Evolutionary conservation across 441 rosid genomes (phyloP).

Genomic region (Metrosideros polymorpha): DNA sequence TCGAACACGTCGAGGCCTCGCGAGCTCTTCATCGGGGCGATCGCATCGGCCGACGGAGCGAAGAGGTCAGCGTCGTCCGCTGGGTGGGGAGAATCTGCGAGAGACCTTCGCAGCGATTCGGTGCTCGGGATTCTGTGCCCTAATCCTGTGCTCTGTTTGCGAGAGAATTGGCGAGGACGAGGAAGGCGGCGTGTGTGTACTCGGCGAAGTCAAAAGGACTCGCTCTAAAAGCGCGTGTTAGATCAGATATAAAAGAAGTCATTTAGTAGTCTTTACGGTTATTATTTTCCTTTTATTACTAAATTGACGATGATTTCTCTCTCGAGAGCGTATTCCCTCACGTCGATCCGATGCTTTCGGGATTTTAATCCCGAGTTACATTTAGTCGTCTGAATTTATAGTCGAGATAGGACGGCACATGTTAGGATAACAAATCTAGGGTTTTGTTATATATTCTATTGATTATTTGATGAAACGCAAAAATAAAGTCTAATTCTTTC

Average conservation of each 20-base stretch:
- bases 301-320: too few relatives aligned
- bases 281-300: too few relatives aligned
- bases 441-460: too few relatives aligned
- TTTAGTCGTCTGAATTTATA: too few relatives aligned
- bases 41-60: not conserved
- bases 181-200: not conserved
- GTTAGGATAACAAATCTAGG: too few relatives aligned
- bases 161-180: not conserved
- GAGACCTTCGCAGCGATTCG: not conserved
- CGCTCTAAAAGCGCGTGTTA: not conserved
- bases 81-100: not conserved
- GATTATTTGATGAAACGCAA: too few relatives aligned
- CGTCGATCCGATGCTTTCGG: too few relatives aligned
- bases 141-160: not conserved
- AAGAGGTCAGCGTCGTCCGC: not conserved
- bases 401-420: too few relatives aligned
- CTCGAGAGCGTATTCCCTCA: too few relatives aligned
- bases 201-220: not conserved
- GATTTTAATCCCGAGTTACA: too few relatives aligned
- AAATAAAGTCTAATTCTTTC: too few relatives aligned
- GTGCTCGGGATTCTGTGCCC: slow-evolving; percentile 4
- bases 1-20: slow-evolving; percentile 37
- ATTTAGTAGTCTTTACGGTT: too few relatives aligned
- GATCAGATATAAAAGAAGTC: not conserved
- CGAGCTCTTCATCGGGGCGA: slow-evolving; percentile 34